Conservation (phyloP, 2,329 filamentous ascomycete genomes). For the Dactylella cylindrospora region DNA sequence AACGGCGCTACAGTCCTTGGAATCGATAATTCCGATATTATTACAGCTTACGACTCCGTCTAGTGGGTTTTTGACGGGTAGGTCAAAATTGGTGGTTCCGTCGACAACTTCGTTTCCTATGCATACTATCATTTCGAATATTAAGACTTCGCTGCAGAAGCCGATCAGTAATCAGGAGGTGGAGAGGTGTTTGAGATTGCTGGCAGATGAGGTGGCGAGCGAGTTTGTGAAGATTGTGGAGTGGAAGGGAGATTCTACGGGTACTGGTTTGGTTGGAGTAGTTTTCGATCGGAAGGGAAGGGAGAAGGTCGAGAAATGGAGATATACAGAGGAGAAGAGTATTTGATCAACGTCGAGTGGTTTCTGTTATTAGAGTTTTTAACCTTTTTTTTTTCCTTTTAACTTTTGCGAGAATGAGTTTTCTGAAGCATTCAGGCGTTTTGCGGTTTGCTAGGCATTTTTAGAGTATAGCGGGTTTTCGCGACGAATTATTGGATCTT, state of each 20-base stretch:
- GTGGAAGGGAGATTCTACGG: constrained; percentile 40
- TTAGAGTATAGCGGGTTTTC: too few relatives aligned
- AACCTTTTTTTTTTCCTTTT: constrained; percentile 1
- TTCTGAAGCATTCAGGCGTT: constrained; percentile 19
- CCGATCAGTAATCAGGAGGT: constrained; percentile 28
- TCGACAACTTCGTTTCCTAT: constrained; percentile 35
- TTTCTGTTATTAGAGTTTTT: too few relatives aligned
- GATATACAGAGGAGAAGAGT: constrained; percentile 33
- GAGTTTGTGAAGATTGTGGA: constrained; percentile 43
- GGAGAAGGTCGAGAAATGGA: constrained; percentile 29
- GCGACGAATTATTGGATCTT: too few relatives aligned
- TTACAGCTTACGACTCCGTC: constrained; percentile 19
- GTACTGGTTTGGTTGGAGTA: constrained; percentile 24
- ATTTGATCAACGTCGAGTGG: too few relatives aligned
- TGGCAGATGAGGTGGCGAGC: constrained; percentile 33
- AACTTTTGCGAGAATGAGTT: background rate
- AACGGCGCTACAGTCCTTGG: constrained; percentile 29
- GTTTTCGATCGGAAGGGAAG: constrained; percentile 33
- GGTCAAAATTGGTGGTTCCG: constrained; percentile 14
- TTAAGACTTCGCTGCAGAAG: constrained; percentile 30
- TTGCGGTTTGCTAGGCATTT: too few relatives aligned
- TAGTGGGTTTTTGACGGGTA: constrained; percentile 1
- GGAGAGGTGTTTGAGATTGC: constrained; percentile 23
- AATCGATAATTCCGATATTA: constrained; percentile 37
- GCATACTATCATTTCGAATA: constrained; percentile 24